Conservation (phyloP, 2,329 filamentous ascomycete species). For the Fusarium tricinctum region DNA sequence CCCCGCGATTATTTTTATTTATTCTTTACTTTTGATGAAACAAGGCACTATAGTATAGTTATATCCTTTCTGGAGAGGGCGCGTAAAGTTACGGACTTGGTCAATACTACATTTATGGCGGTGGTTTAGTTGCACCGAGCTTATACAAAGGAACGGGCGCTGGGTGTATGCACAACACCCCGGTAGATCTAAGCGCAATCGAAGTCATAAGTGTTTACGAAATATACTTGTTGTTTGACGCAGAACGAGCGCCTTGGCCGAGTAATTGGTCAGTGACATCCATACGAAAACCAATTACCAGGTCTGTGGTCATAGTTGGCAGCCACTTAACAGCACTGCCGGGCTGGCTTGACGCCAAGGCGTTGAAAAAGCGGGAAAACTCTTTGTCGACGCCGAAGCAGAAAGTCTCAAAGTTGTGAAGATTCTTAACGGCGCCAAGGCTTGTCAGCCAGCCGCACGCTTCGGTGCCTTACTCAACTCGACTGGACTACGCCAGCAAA, state of each 20-base stretch:
- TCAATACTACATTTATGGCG: slow-evolving; percentile 13
- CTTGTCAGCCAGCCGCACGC: slow-evolving; percentile 40
- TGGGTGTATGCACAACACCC: slow-evolving; percentile 18
- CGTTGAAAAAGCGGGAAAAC: slow-evolving; percentile 10
- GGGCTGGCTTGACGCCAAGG: slow-evolving; percentile 22
- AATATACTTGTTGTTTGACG: slow-evolving; percentile 27
- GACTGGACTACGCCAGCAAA: slow-evolving; percentile 1
- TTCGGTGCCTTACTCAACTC: slow-evolving; percentile 27
- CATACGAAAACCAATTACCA: slow-evolving; percentile 7
- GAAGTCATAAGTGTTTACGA: slow-evolving; percentile 20
- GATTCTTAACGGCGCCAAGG: slow-evolving; percentile 5
- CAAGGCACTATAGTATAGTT: slow-evolving; percentile 10
- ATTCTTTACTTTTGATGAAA: slow-evolving; percentile 22
- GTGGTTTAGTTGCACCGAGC: slow-evolving; percentile 7
- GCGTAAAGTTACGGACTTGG: slow-evolving; percentile 26
- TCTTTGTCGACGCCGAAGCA: slow-evolving; percentile 27
- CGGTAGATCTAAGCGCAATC: slow-evolving; percentile 33
- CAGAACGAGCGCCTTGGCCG: slow-evolving; percentile 12
- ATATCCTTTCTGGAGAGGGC: slow-evolving; percentile 37
- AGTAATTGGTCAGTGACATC: slow-evolving; percentile 5
- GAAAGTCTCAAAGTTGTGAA: slow-evolving; percentile 13
- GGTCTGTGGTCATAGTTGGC: slow-evolving; percentile 11
- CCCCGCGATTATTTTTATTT: neutral
- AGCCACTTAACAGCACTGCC: slow-evolving; percentile 10
- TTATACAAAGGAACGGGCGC: slow-evolving; percentile 25